Percentiles rank a stretch among this genome's conserved stretches.
phyloP scores from a whole-genome alignment of 176 grass and related monocot genomes.

The Musa schizocarpa region DNA sequence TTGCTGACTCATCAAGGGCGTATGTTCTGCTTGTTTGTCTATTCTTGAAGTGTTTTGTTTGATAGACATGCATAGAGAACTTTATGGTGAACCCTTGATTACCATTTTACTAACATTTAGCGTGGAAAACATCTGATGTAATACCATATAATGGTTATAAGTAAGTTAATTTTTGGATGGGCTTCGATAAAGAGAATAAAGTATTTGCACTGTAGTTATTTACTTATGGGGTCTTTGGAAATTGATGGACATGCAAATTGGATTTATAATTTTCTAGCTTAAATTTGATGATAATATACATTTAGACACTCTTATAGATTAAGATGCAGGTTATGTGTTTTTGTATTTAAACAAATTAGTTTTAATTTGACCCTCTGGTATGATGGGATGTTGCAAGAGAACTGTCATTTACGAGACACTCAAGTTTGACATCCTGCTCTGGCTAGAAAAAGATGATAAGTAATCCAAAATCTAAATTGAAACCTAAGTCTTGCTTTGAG shows the following conservation, averaged over 20 bases:
- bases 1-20: no score
- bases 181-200: not conserved
- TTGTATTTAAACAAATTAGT: no score
- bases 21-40: not conserved
- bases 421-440: not conserved
- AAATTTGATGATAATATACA: not conserved
- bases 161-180: not conserved
- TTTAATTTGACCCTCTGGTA: no score
- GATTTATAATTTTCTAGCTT: not conserved
- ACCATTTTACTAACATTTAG: not conserved
- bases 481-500: not conserved
- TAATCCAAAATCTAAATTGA: no score
- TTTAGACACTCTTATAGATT: not conserved
- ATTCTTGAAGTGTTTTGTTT: not conserved
- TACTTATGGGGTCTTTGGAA: not conserved
- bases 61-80: not conserved
- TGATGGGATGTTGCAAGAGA: not conserved
- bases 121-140: not conserved
- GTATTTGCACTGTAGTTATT: not conserved
- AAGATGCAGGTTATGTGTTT: no score
- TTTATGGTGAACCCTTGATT: not conserved
- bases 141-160: not conserved
- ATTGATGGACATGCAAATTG: not conserved
- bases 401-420: not conserved
- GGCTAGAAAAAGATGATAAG: no score